Base-by-base conservation (phyloP, 768 basidiomycete genomes). In the Lentinula edodes region DNA sequence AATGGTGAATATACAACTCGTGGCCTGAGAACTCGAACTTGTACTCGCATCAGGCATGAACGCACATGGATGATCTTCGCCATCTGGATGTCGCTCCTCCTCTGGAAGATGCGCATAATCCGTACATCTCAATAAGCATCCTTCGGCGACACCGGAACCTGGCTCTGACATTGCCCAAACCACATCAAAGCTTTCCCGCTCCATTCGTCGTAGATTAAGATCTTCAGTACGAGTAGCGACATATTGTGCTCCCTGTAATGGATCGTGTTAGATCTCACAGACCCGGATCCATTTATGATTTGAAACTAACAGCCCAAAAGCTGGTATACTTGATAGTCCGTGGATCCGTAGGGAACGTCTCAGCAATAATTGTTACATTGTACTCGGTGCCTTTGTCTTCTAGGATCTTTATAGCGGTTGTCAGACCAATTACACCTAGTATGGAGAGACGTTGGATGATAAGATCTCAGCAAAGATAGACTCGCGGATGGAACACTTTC, bases 311-410 rank as follows among this genome's bases (percentile, higher is more conserved):
- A 41, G 91, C 91, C 91, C 91, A 93, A 38, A 83, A 83, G 69
- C 89, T 90, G 2, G 92, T 90, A 66, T 90, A 93, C 58, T 80
- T 79, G 68, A 88, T 86, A n/a, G 78, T 80, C 73, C 87, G 87
- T 1, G 83, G 80, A 70, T 93, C 92, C 42, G 78, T 85, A 0
- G 91, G 91, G 43, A 92, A 76, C 1, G 79, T 75, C 56, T 91
- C 89, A 0, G 91, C 87, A 10, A 93, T 72, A 56, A 94, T 78
- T 1, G 83, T 84, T 16, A 93, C 90, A 3, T 74, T 72, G 67
- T 89, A 88, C 5, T 74, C 77, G 8, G 83, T 83, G 15, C 75
- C 77, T 65, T 88, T 83, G 69, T 90, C 72, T 63, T 83, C 79
- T 64, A 83, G 83, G 6, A 83, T 68, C 58, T 72, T 77, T n/a